Percentiles rank a stretch among this genome's conserved stretches.
Evolutionary conservation across 805 yeast genomes (phyloP).

Genomic region (Metschnikowia henanensis): DNA sequence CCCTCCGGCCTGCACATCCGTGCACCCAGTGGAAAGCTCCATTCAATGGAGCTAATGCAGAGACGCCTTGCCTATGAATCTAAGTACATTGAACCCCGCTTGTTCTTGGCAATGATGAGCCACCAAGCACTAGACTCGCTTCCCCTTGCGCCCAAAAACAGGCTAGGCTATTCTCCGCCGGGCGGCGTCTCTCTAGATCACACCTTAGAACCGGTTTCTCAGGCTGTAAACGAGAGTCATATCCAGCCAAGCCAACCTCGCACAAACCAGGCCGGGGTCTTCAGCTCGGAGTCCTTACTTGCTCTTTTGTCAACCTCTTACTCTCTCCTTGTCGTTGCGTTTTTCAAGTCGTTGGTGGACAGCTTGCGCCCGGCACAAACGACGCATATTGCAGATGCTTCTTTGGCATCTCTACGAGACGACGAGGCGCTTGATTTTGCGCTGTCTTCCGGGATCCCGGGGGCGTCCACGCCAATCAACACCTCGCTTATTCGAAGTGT

Average conservation of each 20-base stretch:
- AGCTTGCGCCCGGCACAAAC: neutral
- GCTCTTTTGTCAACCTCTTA: conserved; percentile 13
- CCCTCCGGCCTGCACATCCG: no score
- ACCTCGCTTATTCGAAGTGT: neutral
- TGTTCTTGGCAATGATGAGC: neutral
- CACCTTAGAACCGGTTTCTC: neutral
- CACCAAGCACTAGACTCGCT: neutral
- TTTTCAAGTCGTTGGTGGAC: conserved; percentile 13
- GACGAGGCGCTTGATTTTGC: neutral
- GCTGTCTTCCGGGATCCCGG: conserved; percentile 3
- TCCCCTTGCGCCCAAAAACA: conserved; percentile 8
- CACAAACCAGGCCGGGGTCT: neutral
- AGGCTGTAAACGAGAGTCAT: neutral
- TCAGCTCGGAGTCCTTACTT: conserved; percentile 3
- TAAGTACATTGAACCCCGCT: neutral
- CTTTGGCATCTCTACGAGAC: neutral
- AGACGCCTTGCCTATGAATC: no score
- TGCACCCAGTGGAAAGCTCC: no score
- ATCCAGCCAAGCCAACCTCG: neutral
- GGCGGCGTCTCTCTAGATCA: neutral
- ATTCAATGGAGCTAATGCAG: no score
- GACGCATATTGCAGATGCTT: neutral
- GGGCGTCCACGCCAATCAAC: conserved; percentile 7
- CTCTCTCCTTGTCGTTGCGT: conserved; percentile 9
- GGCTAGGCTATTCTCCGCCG: conserved; percentile 11